Base-by-base conservation (phyloP, 2,329 filamentous ascomycete species). In the Calonectria ilicicola region DNA sequence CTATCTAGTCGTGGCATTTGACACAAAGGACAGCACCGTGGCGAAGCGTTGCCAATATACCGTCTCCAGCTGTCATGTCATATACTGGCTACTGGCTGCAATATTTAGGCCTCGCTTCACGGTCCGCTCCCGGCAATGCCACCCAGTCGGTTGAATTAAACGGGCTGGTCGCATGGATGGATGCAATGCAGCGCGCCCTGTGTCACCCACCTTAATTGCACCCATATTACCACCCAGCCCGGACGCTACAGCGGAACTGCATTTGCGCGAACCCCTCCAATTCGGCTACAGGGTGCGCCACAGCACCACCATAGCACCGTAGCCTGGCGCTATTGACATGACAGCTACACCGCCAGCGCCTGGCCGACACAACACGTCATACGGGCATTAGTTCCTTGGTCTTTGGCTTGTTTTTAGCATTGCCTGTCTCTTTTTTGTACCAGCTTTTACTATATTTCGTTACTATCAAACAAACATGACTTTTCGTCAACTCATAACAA, bases 391-490 rank as follows among this genome's bases (percentile, higher is more conserved):
- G 29, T 56, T 56, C 14, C 21, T 26, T 38, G 8, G 27, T 60
- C n/a, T 14, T 38, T 2, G 17, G 32, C 51, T 40, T 58, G 32
- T 40, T 21, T 35, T 40, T 23, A 23, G 35, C 29, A 35, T 42
- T 63, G 38, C 23, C 38, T 26, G 38, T 51, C 63, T 68, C 58
- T 69, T 60, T 73, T 60, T 74, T 71, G 69, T 74, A 29, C 62
- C 65, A 17, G 53, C 44, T 32, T 66, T 71, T 49, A 60, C 70
- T 66, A 63, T 73, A 63, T 74, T 64, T 75, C 65, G 64, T 72
- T 72, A 69, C 72, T 73, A 73, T 65, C 70, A 63, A 72, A 73
- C 76, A 63, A 72, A 68, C 76, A 78, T 78, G 69, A 65, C 51
- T 53, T 56, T 53, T 71, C 72, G 68, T 73, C 72, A 66, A 73